Evolutionary conservation across 1,284 basidiomycete genomes (phyloP).

Genomic region (Leccinum huronense): DNA sequence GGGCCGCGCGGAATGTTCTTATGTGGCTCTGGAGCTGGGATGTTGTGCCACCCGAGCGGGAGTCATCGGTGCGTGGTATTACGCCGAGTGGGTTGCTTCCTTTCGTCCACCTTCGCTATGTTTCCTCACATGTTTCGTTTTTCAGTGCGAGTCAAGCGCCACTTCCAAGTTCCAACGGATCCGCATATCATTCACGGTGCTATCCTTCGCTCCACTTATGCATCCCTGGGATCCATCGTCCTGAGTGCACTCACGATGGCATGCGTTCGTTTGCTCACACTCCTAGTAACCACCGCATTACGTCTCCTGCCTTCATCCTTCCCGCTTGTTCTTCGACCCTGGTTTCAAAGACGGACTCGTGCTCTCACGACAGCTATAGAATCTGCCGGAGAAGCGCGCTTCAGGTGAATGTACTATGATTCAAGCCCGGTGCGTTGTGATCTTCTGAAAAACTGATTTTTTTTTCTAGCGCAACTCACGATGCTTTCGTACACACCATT

Average conservation of each 20-base stretch:
- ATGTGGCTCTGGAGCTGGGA: conserved; percentile 93
- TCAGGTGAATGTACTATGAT: conserved; percentile 53
- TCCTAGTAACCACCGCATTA: conserved; percentile 46
- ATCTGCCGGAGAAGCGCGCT: conserved; percentile 38
- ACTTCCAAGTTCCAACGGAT: conserved; percentile 51
- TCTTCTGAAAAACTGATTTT: conserved; percentile 12
- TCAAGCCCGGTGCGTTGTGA: background rate
- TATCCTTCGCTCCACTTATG: conserved; percentile 74
- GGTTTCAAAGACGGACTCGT: conserved; percentile 53
- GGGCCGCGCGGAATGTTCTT: conserved; percentile 53
- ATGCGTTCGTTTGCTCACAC: conserved; percentile 54
- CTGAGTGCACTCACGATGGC: conserved; percentile 78
- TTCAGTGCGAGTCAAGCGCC: conserved; percentile 50
- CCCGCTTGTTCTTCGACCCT: conserved; percentile 40
- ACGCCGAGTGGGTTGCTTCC: conserved; percentile 60
- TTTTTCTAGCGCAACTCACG: conserved; percentile 56
- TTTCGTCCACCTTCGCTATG: background rate
- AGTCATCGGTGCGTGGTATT: conserved; percentile 93
- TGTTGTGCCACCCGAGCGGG: conserved; percentile 77
- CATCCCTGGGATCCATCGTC: conserved; percentile 78
- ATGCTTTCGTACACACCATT: conserved; percentile 80
- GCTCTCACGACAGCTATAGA: conserved; percentile 54
- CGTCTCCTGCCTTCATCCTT: conserved; percentile 58
- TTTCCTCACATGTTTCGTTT: conserved; percentile 4
- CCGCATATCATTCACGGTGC: conserved; percentile 78